Evolutionary conservation across 179 eudicot genomes (phyloP).

Genomic region (Nepenthes alata): DNA sequence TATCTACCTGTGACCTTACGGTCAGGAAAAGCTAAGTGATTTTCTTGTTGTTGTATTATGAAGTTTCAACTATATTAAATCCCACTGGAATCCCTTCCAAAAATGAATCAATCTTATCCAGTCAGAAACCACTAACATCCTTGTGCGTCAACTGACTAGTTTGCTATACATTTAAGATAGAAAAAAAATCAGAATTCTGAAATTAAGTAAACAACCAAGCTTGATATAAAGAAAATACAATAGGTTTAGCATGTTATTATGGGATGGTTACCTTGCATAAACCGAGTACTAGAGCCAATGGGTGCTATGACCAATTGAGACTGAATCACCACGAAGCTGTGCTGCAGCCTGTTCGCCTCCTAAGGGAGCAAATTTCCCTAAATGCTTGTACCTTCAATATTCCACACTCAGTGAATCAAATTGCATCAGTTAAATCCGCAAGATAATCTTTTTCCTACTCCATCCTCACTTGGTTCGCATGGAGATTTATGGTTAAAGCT

Average conservation of each 20-base stretch:
- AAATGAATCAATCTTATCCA: constrained; percentile 40
- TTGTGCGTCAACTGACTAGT: constrained; percentile 70
- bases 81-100: constrained; percentile 59
- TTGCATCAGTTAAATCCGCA: not conserved
- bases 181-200: not conserved
- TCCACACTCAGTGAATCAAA: not conserved
- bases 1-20: no score
- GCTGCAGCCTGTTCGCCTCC: constrained; percentile 77
- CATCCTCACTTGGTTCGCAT: no score
- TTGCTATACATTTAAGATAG: constrained; percentile 29
- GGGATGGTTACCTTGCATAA: constrained; percentile 45
- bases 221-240: no score
- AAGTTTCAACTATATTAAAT: constrained; percentile 14
- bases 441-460: no score
- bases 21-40: no score
- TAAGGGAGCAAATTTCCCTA: constrained; percentile 70
- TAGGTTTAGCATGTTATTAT: not conserved
- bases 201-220: not conserved
- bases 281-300: constrained; percentile 89
- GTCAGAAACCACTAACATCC: constrained; percentile 42
- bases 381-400: constrained; percentile 47
- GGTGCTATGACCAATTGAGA: constrained; percentile 57
- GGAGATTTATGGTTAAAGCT: no score
- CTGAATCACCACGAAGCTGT: constrained; percentile 73
- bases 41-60: no score